Evolutionary conservation across 495 filamentous ascomycete genomes (phyloP), one percentile per base, ranked within the genome.

Genomic region (Penicillium canescens): DNA sequence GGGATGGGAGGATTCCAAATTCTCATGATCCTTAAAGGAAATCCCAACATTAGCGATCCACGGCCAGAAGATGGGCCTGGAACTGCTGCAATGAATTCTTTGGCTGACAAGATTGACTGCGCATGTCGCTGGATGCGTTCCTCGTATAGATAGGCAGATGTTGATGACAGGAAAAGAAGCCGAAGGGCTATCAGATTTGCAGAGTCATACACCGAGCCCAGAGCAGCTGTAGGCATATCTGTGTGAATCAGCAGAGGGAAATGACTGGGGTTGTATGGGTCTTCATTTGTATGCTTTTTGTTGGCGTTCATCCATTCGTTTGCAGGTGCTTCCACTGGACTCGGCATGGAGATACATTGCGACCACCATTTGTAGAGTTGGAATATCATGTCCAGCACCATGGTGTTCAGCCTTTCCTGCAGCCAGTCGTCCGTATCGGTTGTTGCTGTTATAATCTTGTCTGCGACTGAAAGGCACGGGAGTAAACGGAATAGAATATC

Each of bases 191-290:
- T 45, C 10, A 59, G 14, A 37, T 54, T 59, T 26, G 41, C 50
- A 11, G 50, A 45, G 36, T 59, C 44, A 18, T 50, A 59, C 2
- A 59, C 18, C 2, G 56, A 35, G 4, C 18, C 40, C 12, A 59
- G 36, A 12, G 56, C 46, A 54, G 56, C 50, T 16, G 56, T 54
- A 11, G 56, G 56, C 50, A 59, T 59, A 40, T 59, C 56, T 13
- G 24, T n/a, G n/a, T 54, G 40, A n/a, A 35, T 41, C 2, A 59
- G 24, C 14, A 54, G 24, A 2, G 50, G 50, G 20, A 46, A 38
- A 46, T 59, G 40, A 9, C 40, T 11, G 3, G 56, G 56, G 24
- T 50, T 24, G 11, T 28, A 35, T 23, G 38, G 28, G 35, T 31
- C 12, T 9, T 28, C 6, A 31, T 31, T 14, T 10, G 38, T 20